Evolutionary conservation across 148 eudicot species (phyloP), one percentile per base, ranked within the genome.

Genomic region (Chenopodium suecicum): DNA sequence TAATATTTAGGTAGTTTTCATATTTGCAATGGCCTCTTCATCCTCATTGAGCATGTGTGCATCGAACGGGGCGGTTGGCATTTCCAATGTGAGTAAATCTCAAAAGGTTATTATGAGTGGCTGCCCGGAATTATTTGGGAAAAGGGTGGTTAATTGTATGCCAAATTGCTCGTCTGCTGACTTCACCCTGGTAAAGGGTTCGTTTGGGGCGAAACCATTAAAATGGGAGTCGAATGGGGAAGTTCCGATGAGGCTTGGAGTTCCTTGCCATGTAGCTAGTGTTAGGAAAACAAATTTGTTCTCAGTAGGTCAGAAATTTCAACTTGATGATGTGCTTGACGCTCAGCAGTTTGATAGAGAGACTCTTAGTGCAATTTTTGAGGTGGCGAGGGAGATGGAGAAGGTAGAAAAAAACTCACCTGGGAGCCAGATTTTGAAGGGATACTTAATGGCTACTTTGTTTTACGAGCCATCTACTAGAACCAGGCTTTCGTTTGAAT

Each of bases 401-500:
- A 90, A 83, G 86, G 82, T 96, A 73, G 95, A 92, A 84, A 94
- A 92, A 62, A 90, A 90, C 32, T 91, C 95, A 46, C 83, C 90
- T 8, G 91, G 90, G 41, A 96, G 94, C 85, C 92, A 94, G 82
- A 83, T 94, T 63, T 86, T 96, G 80, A 92, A 91, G 88, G 99
- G 99, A 1, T 92, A 89, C 84, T 82, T 96, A 20, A 96, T 96
- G 99, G 99, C 99, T 48, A 96, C 98, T 41, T 90, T 96, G 77
- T 96, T 96, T 81, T 96, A 96, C 31, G 98, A 96, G 90, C 99
- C 99, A 52, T 96, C 98, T 29, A 96, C 99, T 10, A 89, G 99
- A 84, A 96, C 98, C 37, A 89, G 99, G 83, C 99, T 96, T 86
- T 96, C 99, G 11, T 96, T 96, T 84, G 99, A 96, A 76, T 96